These are phyloP conservation scores for Russula virescens DNA, from an alignment of 768 basidiomycete species.

Conservation along the genomic window DNA sequence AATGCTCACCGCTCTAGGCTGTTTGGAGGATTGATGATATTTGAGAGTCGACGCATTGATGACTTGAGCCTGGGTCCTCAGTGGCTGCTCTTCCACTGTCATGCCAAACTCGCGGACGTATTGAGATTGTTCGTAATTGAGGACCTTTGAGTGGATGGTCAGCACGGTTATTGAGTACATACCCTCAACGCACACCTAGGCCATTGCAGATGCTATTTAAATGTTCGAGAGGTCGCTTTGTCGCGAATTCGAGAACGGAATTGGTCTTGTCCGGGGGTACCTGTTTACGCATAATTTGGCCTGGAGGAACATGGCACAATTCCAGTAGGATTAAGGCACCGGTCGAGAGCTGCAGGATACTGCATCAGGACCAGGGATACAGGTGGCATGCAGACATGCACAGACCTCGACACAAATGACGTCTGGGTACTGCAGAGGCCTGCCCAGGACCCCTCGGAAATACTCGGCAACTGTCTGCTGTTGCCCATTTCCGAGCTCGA, in stretches of 20 bases:
- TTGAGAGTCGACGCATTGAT: slow-evolving; percentile 58
- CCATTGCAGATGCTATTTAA: slow-evolving; percentile 51
- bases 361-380: neutral
- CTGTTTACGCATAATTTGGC: slow-evolving; percentile 70
- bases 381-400: slow-evolving; percentile 2
- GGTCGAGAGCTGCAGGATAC: slow-evolving; percentile 43
- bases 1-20: slow-evolving; percentile 50
- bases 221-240: slow-evolving; percentile 53
- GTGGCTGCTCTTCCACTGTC: slow-evolving; percentile 48
- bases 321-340: slow-evolving; percentile 66
- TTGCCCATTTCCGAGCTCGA: slow-evolving; percentile 52
- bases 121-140: slow-evolving; percentile 42
- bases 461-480: slow-evolving; percentile 56
- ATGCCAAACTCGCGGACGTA: slow-evolving; percentile 68
- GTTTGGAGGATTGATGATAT: slow-evolving; percentile 55
- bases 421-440: slow-evolving; percentile 52
- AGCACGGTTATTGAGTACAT: neutral
- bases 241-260: slow-evolving; percentile 60
- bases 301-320: slow-evolving; percentile 51
- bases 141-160: slow-evolving; percentile 36
- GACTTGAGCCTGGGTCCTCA: slow-evolving; percentile 56
- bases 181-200: slow-evolving; percentile 37
- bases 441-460: slow-evolving; percentile 49
- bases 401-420: slow-evolving; percentile 64
- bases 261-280: slow-evolving; percentile 62